These are phyloP conservation scores for Macrotyloma uniflorum DNA, from an alignment of 306 rosid genomes.

Conservation along the genomic window DNA sequence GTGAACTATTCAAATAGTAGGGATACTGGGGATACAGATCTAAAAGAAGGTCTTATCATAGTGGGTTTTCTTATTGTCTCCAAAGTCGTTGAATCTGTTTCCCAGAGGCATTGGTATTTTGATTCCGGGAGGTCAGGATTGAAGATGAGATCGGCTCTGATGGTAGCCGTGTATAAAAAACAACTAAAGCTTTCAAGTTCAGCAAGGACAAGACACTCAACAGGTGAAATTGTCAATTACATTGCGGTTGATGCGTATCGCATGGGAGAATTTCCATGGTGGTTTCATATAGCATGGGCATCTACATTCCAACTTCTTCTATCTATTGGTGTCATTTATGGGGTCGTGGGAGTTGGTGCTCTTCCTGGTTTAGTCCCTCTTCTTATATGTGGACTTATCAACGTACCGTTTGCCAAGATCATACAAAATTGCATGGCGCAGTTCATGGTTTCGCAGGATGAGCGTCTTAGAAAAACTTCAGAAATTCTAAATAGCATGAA, in stretches of 20 bases:
- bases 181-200: conserved; percentile 71
- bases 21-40: background rate
- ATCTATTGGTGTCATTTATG: conserved; percentile 51
- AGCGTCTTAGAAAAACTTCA: conserved; percentile 75
- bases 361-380: conserved; percentile 68
- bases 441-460: conserved; percentile 77
- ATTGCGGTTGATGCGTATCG: conserved; percentile 81
- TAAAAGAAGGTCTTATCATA: background rate
- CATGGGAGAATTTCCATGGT: conserved; percentile 91
- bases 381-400: conserved; percentile 59
- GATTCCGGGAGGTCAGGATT: background rate
- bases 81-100: background rate
- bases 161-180: conserved; percentile 76
- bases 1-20: background rate
- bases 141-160: conserved; percentile 72
- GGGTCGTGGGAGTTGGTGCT: conserved; percentile 71
- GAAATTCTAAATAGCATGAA: conserved; percentile 84
- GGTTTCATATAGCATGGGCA: conserved; percentile 70
- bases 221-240: conserved; percentile 80
- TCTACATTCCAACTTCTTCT: conserved; percentile 51
- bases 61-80: background rate
- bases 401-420: conserved; percentile 63
- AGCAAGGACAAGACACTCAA: conserved; percentile 63
- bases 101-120: background rate
- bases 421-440: conserved; percentile 62